Conservation (phyloP, 441 rosid genomes). For the Jatropha multifida region DNA sequence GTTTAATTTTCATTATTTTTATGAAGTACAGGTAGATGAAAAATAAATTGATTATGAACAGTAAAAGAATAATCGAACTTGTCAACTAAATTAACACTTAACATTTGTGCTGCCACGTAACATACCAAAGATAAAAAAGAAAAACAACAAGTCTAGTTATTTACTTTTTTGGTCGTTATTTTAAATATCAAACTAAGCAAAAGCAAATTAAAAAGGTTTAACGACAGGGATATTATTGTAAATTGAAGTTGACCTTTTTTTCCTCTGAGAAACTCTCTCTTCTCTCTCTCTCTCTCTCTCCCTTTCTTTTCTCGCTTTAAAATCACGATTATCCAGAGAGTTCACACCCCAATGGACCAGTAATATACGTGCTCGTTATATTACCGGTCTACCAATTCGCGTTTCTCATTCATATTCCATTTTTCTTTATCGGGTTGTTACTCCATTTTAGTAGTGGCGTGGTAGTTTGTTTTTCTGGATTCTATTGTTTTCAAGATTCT, state of each 20-base stretch:
- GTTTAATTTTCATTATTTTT: too few species aligned
- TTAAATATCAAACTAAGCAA: too few species aligned
- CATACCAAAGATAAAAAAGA: too few species aligned
- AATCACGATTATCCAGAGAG: neutral
- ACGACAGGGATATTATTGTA: neutral
- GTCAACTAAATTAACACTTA: too few species aligned
- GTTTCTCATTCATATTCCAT: neutral
- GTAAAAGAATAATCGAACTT: neutral
- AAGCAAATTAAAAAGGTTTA: neutral
- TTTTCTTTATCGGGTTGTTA: neutral
- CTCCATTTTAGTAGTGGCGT: neutral
- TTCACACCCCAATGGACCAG: neutral
- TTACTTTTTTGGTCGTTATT: too few species aligned
- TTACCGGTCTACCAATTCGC: too few species aligned
- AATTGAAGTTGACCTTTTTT: neutral
- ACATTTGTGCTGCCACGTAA: too few species aligned
- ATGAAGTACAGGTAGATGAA: too few species aligned
- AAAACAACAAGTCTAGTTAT: too few species aligned
- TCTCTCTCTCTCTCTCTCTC: neutral
- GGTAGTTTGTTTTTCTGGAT: conserved; percentile 17
- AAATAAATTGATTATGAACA: neutral
- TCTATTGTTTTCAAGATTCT: conserved; percentile 6
- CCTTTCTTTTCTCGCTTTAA: neutral
- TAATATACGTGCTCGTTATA: too few species aligned
- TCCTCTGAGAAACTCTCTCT: neutral